Evolutionary conservation across 2,329 filamentous ascomycete species (phyloP).

Genomic region (Monilinia laxa): DNA sequence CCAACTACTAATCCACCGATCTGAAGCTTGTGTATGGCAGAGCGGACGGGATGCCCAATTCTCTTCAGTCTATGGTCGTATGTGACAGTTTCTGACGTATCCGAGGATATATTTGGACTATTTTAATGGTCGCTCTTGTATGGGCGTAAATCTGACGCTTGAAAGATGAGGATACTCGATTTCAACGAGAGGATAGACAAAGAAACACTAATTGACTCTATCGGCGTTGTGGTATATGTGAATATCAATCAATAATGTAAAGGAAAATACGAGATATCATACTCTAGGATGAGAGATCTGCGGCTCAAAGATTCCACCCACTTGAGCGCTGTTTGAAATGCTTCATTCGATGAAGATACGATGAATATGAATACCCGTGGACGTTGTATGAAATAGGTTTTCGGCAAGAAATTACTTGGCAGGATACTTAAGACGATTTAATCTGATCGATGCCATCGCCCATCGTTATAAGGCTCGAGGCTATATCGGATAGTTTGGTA

Average conservation of each 20-base stretch:
- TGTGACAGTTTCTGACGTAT: too few relatives aligned
- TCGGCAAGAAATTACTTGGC: background rate
- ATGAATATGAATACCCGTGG: background rate
- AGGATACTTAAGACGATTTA: background rate
- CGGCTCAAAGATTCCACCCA: background rate
- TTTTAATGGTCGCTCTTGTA: too few relatives aligned
- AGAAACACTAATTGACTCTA: background rate
- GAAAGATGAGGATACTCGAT: too few relatives aligned
- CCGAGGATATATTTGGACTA: too few relatives aligned
- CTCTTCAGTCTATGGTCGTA: too few relatives aligned
- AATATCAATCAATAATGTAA: background rate
- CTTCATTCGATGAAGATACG: background rate
- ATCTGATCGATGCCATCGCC: background rate
- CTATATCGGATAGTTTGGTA: background rate
- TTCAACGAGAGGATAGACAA: background rate
- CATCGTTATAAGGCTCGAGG: background rate
- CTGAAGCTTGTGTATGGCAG: too few relatives aligned
- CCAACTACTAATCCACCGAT: too few relatives aligned
- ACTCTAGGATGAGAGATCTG: background rate
- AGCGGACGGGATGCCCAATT: too few relatives aligned
- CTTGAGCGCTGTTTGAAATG: background rate
- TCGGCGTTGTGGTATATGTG: background rate
- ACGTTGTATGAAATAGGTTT: background rate
- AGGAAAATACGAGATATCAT: background rate
- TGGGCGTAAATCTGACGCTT: too few relatives aligned